phyloP scores from a whole-genome alignment of 2,329 filamentous ascomycete species.

The Penicillium hordei region DNA sequence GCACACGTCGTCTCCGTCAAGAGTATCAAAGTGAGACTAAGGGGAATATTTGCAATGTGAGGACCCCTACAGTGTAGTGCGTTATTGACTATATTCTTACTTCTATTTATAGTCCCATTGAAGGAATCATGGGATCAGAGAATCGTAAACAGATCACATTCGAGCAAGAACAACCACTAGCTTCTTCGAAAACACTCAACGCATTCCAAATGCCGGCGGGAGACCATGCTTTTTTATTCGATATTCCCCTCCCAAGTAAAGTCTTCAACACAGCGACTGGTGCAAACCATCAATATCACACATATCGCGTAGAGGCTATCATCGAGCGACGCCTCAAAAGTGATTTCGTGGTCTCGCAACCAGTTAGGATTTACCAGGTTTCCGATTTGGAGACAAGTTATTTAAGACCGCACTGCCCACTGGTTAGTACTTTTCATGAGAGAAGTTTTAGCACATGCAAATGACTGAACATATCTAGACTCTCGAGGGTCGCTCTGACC shows the following conservation, averaged over 20 bases:
- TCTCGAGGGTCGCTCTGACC: conserved; percentile 7
- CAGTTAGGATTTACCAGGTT: conserved; percentile 16
- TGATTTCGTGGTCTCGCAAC: conserved; percentile 18
- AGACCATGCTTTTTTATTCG: conserved; percentile 23
- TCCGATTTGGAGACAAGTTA: conserved; percentile 1
- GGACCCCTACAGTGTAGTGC: not conserved
- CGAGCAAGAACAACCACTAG: conserved; percentile 14
- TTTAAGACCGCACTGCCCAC: not conserved
- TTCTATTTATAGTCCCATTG: not conserved
- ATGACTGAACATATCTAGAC: conserved; percentile 3
- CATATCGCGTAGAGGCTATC: conserved; percentile 16
- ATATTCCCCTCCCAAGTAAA: conserved; percentile 13
- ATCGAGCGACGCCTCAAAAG: conserved; percentile 16
- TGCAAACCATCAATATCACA: conserved; percentile 16
- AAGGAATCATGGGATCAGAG: not conserved
- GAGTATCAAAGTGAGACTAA: conserved; percentile 16
- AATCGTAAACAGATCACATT: conserved; percentile 17
- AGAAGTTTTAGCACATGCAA: not conserved
- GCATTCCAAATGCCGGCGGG: conserved; percentile 20
- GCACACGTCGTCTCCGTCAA: conserved; percentile 9
- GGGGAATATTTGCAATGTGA: conserved; percentile 19
- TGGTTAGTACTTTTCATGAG: not conserved
- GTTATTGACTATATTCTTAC: not conserved
- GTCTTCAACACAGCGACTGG: conserved; percentile 16
- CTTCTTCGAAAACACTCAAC: conserved; percentile 16